Percentiles rank a stretch among this genome's conserved stretches.
phyloP scores from a whole-genome alignment of 164 flowering plant species.

The Piper longum region DNA sequence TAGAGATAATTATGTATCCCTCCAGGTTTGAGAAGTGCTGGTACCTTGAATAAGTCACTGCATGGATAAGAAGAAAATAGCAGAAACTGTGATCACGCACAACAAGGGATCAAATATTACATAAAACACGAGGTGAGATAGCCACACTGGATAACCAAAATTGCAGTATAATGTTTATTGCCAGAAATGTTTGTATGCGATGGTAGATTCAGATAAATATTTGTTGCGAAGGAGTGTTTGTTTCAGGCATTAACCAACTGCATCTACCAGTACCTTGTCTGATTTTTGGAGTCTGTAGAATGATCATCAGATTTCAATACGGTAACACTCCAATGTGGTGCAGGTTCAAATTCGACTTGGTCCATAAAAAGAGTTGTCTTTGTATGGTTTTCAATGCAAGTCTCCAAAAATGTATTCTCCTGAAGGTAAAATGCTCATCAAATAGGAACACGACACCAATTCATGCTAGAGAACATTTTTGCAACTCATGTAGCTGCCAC shows the following conservation, averaged over 20 bases:
- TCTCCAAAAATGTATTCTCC: constrained; percentile 87
- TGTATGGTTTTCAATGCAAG: constrained; percentile 94
- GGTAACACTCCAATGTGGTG: constrained; percentile 59
- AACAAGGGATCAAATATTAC: neutral
- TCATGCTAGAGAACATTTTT: no score
- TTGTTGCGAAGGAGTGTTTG: neutral
- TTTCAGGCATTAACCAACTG: neutral
- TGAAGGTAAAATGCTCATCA: constrained; percentile 13
- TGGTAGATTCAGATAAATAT: no score
- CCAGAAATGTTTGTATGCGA: no score
- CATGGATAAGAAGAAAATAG: constrained; percentile 6
- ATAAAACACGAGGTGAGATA: neutral
- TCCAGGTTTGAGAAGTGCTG: constrained; percentile 70
- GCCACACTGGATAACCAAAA: neutral
- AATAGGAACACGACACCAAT: neutral
- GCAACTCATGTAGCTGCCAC: no score
- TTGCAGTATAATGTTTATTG: neutral
- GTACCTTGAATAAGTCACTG: constrained; percentile 68
- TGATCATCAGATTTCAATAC: constrained; percentile 51
- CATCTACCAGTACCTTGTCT: constrained; percentile 26
- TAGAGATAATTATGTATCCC: constrained; percentile 83
- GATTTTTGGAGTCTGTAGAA: constrained; percentile 16
- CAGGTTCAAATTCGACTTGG: constrained; percentile 96
- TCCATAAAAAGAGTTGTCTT: constrained; percentile 90
- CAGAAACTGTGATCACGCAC: constrained; percentile 1